Evolutionary conservation across 345 rosid species (phyloP), one percentile per base, ranked within the genome.

Genomic region (Syzygium aromaticum): DNA sequence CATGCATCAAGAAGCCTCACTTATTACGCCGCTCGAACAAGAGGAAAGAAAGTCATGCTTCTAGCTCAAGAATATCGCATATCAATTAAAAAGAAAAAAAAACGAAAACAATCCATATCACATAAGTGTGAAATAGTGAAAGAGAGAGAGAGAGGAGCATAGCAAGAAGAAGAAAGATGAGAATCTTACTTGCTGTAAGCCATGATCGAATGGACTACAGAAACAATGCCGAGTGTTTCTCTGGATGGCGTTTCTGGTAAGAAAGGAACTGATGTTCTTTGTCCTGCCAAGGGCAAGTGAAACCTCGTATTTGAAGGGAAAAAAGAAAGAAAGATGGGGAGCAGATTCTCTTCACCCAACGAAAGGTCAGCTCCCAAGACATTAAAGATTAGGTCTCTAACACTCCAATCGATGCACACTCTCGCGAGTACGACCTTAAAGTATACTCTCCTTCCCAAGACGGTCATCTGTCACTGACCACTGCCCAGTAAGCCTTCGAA

Each of bases 51-150:
- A 73, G 80, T 38, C 19, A 73, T 38, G 49, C 33, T 19, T 33
- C 49, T 33, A 19, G 6, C 49, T 33, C 80, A 17, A 73, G 80
- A 73, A 73, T 10, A 73, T 19, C 2, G 1, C 25, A 38, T 19
- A 38, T 33, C 11, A 3, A 67, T 9, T 33, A 61, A 67, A 6
- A 15, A 28, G 17, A n/a, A 52, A 28, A 30, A 30, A 0, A 54
- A 0, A 61, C 2, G 5, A 0, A 17, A 33, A 9, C 0, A 33
- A 0, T 0, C 33, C 1, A 33, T 73, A 0, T 21, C 1, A 19
- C 0, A 0, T 0, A 73, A 33, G 11, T 19, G 21, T 73, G 49
- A 33, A 19, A 38, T 19, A 73, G 6, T 2, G 25, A 33, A 38
- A 10, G 38, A 11, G 0, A 5, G 0, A 52, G 40, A 14, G 16